Base-by-base conservation (phyloP, 306 rosid species). In the Argentina anserina region DNA sequence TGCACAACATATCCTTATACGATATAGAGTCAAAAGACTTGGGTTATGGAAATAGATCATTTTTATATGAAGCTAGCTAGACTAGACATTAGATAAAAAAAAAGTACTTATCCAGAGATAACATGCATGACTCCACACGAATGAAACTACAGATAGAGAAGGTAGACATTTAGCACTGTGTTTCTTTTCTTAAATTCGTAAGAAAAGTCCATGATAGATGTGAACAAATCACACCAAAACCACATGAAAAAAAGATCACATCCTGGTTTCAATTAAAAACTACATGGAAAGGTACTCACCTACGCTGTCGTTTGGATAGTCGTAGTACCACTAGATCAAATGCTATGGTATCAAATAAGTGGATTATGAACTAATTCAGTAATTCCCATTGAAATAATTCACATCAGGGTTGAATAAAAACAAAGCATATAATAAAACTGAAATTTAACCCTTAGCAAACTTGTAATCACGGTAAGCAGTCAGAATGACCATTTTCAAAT, bases 381-480 rank as follows among this genome's bases (percentile, higher is more conserved):
- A n/a, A n/a, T n/a, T n/a, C n/a, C n/a, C 23, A 29, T 31, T 6
- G 10, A 10, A 59, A 12, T 3, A 14, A 59, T 33, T 34, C 33
- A 53, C 45, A 69, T 50, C 21, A 1, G 21, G 20, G 0, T 67
- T 56, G 40, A 34, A 46, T 21, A 2, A 45, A n/a, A n/a, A n/a
- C n/a, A n/a, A n/a, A n/a, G n/a, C 23, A 13, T 42, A 8, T 59
- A 26, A 69, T 4, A 41, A 10, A 33, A 40, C 17, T 7, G 36
- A 4, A 74, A 20, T 37, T n/a, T 46, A 7, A 37, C 1, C 28
- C 86, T 72, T 66, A 33, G 72, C 69, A 75, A 82, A 75, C 70
- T 75, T 82, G 66, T 75, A 79, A 71, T 82, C 83, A 14, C 47
- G 70, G 45, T 79, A 82, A 0, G 81, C 59, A 1, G 78, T 58